Conservation (phyloP, 75 land plant species). For the Picea sitchensis region DNA sequence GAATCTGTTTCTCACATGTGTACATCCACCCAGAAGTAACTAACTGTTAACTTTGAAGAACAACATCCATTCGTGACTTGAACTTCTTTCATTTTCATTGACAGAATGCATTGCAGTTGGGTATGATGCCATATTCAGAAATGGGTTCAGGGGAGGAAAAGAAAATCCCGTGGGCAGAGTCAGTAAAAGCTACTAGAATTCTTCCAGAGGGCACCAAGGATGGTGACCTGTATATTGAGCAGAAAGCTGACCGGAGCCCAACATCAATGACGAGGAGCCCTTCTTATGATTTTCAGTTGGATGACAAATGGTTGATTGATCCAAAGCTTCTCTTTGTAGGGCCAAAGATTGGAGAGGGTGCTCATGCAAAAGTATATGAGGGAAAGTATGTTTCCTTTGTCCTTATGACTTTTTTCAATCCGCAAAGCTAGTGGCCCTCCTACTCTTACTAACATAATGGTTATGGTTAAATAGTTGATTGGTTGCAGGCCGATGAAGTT, state of each 20-base stretch:
- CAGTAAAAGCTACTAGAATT: conserved; percentile 10
- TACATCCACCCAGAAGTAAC: too few species aligned
- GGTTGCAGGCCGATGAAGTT: too few species aligned
- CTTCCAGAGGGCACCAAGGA: conserved; percentile 9
- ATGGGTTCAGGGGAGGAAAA: conserved; percentile 7
- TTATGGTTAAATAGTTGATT: too few species aligned
- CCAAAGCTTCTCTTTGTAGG: conserved; percentile 49
- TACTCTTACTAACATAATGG: too few species aligned
- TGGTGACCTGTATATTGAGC: not conserved
- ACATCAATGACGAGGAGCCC: conserved; percentile 5
- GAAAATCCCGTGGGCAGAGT: not conserved
- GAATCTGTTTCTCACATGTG: too few species aligned
- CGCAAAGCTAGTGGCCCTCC: too few species aligned
- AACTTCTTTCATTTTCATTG: too few species aligned
- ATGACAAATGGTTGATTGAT: conserved; percentile 40
- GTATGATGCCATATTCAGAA: not conserved
- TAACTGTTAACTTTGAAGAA: too few species aligned
- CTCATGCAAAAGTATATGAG: conserved; percentile 65
- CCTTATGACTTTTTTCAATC: too few species aligned
- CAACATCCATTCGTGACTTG: too few species aligned
- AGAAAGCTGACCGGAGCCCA: conserved; percentile 6
- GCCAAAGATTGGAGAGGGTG: conserved; percentile 65
- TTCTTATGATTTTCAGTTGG: conserved; percentile 25
- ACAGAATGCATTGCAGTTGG: too few species aligned
- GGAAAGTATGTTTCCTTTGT: conserved; percentile 45